Conservation (phyloP, 2,329 filamentous ascomycete genomes). For the Fusarium sp. region DNA sequence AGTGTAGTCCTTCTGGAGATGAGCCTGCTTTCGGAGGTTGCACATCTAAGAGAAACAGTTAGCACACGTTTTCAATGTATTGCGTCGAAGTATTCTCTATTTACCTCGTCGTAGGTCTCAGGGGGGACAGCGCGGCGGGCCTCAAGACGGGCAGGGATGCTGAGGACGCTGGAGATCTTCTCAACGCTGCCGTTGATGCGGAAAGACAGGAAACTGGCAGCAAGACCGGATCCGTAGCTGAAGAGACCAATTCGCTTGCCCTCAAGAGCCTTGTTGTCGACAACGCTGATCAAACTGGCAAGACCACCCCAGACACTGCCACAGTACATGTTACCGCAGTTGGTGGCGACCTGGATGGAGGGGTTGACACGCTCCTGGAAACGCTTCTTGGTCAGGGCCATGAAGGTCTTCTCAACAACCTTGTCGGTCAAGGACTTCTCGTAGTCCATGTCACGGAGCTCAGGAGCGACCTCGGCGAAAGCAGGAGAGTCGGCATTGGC, state of each 20-base stretch:
- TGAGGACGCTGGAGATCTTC: constrained; percentile 72
- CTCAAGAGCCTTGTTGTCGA: constrained; percentile 70
- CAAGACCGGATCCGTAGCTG: constrained; percentile 83
- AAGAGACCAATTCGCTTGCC: constrained; percentile 81
- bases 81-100: constrained; percentile 43
- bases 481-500: constrained; percentile 71
- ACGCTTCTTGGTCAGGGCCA: constrained; percentile 84
- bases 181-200: constrained; percentile 78
- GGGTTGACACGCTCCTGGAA: constrained; percentile 82
- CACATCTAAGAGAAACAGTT: constrained; percentile 69
- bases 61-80: constrained; percentile 20
- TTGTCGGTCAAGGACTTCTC: constrained; percentile 83
- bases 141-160: constrained; percentile 75
- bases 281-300: constrained; percentile 73
- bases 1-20: constrained; percentile 82
- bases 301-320: constrained; percentile 81
- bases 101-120: constrained; percentile 78
- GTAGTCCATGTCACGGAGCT: constrained; percentile 82
- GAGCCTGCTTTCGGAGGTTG: constrained; percentile 82
- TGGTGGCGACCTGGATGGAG: constrained; percentile 78
- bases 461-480: constrained; percentile 80
- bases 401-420: constrained; percentile 86
- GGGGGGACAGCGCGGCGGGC: constrained; percentile 74
- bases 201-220: constrained; percentile 77
- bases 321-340: constrained; percentile 77